phyloP scores from a whole-genome alignment of 805 yeast species.

The Candida orba region DNA sequence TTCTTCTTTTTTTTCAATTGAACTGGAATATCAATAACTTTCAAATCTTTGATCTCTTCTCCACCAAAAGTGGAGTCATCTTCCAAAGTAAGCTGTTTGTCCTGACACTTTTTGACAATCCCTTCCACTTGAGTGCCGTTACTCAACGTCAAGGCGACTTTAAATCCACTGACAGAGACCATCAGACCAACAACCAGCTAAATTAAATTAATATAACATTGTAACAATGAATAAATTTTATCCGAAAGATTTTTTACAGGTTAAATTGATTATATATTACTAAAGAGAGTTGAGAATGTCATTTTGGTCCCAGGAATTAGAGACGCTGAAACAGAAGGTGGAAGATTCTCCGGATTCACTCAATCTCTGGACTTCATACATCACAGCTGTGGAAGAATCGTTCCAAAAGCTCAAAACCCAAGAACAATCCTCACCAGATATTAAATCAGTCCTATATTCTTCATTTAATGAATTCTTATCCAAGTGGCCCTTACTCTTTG shows the following conservation, averaged over 20 bases:
- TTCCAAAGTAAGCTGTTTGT: conserved; percentile 30
- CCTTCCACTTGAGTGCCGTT: conserved; percentile 32
- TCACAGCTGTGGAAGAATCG: background rate
- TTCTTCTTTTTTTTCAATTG: conserved; percentile 19
- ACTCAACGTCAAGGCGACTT: conserved; percentile 36
- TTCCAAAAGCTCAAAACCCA: background rate
- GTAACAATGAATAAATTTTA: too few species aligned
- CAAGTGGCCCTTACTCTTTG: conserved; percentile 51
- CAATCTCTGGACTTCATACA: background rate
- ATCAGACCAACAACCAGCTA: conserved; percentile 6
- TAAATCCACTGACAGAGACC: conserved; percentile 40
- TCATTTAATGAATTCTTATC: conserved; percentile 38
- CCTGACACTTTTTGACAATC: conserved; percentile 34
- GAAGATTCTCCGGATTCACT: background rate
- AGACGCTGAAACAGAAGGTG: background rate
- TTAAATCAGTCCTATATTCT: background rate
- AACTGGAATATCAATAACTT: conserved; percentile 47
- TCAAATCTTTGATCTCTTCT: conserved; percentile 42
- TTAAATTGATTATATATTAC: too few species aligned
- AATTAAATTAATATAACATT: background rate
- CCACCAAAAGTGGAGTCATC: conserved; percentile 34
- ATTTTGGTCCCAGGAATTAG: background rate
- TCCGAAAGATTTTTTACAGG: background rate
- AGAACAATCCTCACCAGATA: background rate
- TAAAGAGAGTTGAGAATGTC: too few species aligned